Base-by-base conservation (phyloP, 805 yeast species). In the Wickerhamomyces ciferrii region DNA sequence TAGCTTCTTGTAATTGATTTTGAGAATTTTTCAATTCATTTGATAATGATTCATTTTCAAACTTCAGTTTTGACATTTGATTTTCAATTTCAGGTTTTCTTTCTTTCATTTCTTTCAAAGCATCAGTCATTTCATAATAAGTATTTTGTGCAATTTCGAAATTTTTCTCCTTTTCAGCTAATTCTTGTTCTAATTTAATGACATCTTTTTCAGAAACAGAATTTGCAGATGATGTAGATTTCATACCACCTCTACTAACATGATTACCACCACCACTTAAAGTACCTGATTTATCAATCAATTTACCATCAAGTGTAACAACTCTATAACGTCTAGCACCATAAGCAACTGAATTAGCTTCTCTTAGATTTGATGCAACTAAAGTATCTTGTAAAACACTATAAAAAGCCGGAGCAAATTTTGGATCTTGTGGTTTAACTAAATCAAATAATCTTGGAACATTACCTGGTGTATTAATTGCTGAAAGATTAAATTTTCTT, bases 251-350 rank as follows among this genome's bases (percentile, higher is more conserved):
- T 43, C 76, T 76, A 17, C 77, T 74, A 9, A 74, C 76, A 36
- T 76, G 70, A 45, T 74, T 76, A 44, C 98, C 99, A 67, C 99
- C 99, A 56, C 99, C 99, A 41, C 96, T 81, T 83, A 95, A 83
- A 1, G 97, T 87, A 65, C 99, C 99, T 2, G 96, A 86, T 15
- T 84, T 81, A 57, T 91, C 97, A 47, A 94, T 92, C 20, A 94
- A 70, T 55, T 89, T 85, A 21, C 99, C 99, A 62, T 87, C 96
- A 9, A 90, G 63, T 0, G 98, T 90, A 0, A 95, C 98, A 21
- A 92, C 98, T 55, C 96, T 77, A 75, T 79, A 87, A 56, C 98
- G 72, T 54, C 72, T 80, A 17, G 73, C 70, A 1, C 96, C 94
- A 68, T 84, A 92, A 0, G 99, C 98, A 27, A 92, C 94, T 37